A percentile compares a stretch with the other conserved stretches of the same genome.
Evolutionary conservation across 352 stramenopile species (phyloP).

Genomic region (Phytophthora chlamydospora): DNA sequence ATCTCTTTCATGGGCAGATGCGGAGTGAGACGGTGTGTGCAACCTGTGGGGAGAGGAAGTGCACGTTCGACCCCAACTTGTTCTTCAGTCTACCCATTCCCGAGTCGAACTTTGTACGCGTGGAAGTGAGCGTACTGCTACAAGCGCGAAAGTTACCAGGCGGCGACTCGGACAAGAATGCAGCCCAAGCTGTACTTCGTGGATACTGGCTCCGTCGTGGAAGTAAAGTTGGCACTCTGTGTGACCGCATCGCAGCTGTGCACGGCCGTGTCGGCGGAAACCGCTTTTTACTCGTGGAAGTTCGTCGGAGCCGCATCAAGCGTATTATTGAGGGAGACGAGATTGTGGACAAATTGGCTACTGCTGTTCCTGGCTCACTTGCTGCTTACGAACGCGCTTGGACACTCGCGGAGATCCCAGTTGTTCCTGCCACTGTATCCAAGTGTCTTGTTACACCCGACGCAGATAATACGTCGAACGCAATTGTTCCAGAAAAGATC

Average conservation of each 20-base stretch:
- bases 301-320: constrained; percentile 75
- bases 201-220: constrained; percentile 69
- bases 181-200: constrained; percentile 22
- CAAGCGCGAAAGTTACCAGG: constrained; percentile 48
- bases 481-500: constrained; percentile 19
- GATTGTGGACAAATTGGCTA: constrained; percentile 52
- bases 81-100: constrained; percentile 96
- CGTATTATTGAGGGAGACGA: constrained; percentile 72
- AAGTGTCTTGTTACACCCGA: constrained; percentile 11
- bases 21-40: constrained; percentile 94
- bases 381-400: constrained; percentile 75
- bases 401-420: constrained; percentile 64
- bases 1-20: constrained; percentile 96
- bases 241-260: constrained; percentile 49
- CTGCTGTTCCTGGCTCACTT: constrained; percentile 50
- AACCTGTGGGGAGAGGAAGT: constrained; percentile 92
- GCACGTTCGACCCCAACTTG: constrained; percentile 97
- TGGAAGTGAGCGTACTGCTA: constrained; percentile 70
- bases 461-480: not conserved
- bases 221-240: constrained; percentile 50
- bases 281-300: constrained; percentile 72
- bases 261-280: constrained; percentile 43
- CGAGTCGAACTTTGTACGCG: constrained; percentile 70
- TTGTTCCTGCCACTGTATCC: constrained; percentile 35
- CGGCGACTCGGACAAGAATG: constrained; percentile 8